Evolutionary conservation across 306 rosid species (phyloP).

Genomic region (Sicyos edulis): DNA sequence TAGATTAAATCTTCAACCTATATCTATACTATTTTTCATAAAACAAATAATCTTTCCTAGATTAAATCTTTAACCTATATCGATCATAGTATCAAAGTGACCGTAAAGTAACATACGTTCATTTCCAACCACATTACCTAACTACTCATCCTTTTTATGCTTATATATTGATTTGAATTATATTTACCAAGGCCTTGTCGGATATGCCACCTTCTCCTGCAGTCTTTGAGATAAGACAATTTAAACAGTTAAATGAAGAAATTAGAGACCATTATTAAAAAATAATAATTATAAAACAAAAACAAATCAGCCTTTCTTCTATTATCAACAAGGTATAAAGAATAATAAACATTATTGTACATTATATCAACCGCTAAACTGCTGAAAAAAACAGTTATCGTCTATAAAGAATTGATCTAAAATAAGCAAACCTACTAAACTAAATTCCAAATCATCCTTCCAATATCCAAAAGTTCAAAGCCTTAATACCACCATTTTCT

Average conservation of each 20-base stretch:
- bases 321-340: slow-evolving; percentile 21
- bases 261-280: neutral
- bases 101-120: neutral
- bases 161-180: neutral
- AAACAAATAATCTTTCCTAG: neutral
- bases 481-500: slow-evolving; percentile 3
- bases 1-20: too few relatives aligned
- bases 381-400: slow-evolving; percentile 1
- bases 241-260: neutral
- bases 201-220: neutral
- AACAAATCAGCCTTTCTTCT: slow-evolving; percentile 17
- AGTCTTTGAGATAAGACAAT: neutral
- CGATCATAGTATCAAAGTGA: neutral
- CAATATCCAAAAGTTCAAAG: neutral
- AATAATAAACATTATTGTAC: slow-evolving; percentile 20
- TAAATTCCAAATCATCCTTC: slow-evolving; percentile 13
- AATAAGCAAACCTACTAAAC: slow-evolving; percentile 1
- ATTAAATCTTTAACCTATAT: too few relatives aligned
- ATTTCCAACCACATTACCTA: neutral
- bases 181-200: neutral
- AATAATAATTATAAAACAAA: neutral
- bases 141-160: neutral
- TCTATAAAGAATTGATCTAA: slow-evolving; percentile 24
- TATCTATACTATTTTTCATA: too few relatives aligned
- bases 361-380: slow-evolving; percentile 14